Evolutionary conservation across 2,329 filamentous ascomycete genomes (phyloP).

Genomic region (Aspergillus ochraceus): DNA sequence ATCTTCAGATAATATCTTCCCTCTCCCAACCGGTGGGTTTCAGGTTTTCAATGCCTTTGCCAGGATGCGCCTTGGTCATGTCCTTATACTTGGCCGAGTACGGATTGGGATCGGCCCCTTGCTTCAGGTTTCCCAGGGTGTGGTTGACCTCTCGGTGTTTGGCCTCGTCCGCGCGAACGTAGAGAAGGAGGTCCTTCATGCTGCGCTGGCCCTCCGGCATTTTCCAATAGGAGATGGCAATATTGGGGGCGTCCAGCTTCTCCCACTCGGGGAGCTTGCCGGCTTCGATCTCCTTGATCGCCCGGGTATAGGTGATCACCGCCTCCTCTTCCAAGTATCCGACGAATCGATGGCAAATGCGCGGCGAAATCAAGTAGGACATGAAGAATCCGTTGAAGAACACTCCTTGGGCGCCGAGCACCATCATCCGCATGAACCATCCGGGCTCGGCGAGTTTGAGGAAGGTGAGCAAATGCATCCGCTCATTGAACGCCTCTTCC

Average conservation of each 20-base stretch:
- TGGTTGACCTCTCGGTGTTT: constrained; percentile 95
- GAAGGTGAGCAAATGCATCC: constrained; percentile 91
- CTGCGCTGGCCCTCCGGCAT: constrained; percentile 82
- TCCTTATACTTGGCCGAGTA: constrained; percentile 84
- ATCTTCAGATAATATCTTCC: constrained; percentile 66
- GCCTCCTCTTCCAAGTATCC: constrained; percentile 97
- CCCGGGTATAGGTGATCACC: constrained; percentile 89
- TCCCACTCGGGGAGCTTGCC: constrained; percentile 84
- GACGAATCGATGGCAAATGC: constrained; percentile 90
- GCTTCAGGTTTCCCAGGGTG: constrained; percentile 83
- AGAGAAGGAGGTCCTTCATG: constrained; percentile 84
- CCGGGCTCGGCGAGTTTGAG: constrained; percentile 86
- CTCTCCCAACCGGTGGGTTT: constrained; percentile 79
- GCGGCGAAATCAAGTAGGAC: constrained; percentile 80
- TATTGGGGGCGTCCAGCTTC: constrained; percentile 76
- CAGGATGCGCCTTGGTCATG: constrained; percentile 64
- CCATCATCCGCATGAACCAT: constrained; percentile 88
- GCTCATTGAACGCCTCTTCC: constrained; percentile 87
- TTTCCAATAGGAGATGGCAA: constrained; percentile 88
- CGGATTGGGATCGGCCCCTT: constrained; percentile 85
- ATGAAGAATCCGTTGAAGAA: constrained; percentile 96
- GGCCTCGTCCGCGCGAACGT: constrained; percentile 87
- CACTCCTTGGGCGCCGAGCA: constrained; percentile 88
- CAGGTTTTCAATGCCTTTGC: constrained; percentile 64
- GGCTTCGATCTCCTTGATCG: constrained; percentile 80